A percentile compares a stretch with the other conserved stretches of the same genome.
Evolutionary conservation across 2,329 filamentous ascomycete genomes (phyloP).

Genomic region (Fusarium goolgardi): DNA sequence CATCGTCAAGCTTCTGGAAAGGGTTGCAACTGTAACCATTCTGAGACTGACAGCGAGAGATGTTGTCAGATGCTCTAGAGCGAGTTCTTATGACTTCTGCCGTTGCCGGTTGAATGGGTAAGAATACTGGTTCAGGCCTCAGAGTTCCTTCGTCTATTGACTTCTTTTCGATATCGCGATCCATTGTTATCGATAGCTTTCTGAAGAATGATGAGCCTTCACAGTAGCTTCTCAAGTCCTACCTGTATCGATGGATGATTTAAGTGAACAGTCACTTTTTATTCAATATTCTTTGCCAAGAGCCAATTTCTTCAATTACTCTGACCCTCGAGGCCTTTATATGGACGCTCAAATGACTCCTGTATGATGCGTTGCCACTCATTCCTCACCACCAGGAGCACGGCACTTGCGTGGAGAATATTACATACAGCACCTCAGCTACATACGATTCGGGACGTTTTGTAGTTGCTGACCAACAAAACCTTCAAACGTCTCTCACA

Average conservation of each 20-base stretch:
- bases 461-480: conserved; percentile 7
- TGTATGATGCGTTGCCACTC: background rate
- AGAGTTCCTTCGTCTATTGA: conserved; percentile 28
- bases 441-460: background rate
- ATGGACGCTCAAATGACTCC: background rate
- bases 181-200: conserved; percentile 25
- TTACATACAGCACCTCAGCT: background rate
- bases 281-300: background rate
- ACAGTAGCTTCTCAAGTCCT: background rate
- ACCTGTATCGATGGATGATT: background rate
- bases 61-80: conserved; percentile 19
- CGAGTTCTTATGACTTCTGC: conserved; percentile 11
- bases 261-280: background rate
- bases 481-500: background rate
- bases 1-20: conserved; percentile 10
- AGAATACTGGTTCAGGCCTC: conserved; percentile 9
- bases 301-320: background rate
- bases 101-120: conserved; percentile 23
- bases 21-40: conserved; percentile 58
- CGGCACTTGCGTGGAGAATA: background rate
- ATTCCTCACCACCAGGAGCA: conserved; percentile 1
- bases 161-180: conserved; percentile 45
- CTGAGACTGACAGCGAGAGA: conserved; percentile 53
- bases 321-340: conserved; percentile 6
- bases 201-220: background rate